Evolutionary conservation across 805 yeast species (phyloP).

Genomic region (Dipodascus albidus): DNA sequence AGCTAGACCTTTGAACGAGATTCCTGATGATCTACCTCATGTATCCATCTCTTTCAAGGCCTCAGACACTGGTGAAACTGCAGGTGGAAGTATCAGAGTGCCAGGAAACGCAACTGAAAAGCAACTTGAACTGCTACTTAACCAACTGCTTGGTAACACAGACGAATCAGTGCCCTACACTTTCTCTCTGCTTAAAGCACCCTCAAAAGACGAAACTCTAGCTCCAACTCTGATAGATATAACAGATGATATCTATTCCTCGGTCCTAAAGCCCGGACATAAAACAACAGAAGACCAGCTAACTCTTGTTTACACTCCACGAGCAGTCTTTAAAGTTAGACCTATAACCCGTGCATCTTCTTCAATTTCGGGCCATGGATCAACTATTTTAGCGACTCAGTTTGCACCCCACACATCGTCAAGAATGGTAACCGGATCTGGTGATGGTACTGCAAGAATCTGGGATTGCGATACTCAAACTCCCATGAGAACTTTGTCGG

Average conservation of each 20-base stretch:
- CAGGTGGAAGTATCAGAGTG: slow-evolving; percentile 79
- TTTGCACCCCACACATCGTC: slow-evolving; percentile 87
- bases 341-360: slow-evolving; percentile 87
- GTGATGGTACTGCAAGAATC: slow-evolving; percentile 88
- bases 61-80: slow-evolving; percentile 77
- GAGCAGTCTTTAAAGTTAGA: slow-evolving; percentile 87
- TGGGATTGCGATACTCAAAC: slow-evolving; percentile 98
- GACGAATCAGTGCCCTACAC: slow-evolving; percentile 89
- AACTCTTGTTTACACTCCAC: slow-evolving; percentile 84
- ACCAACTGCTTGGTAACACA: slow-evolving; percentile 49
- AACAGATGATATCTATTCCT: slow-evolving; percentile 61
- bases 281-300: slow-evolving; percentile 88
- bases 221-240: slow-evolving; percentile 51
- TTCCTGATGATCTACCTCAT: slow-evolving; percentile 75
- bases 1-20: slow-evolving; percentile 59
- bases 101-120: slow-evolving; percentile 81
- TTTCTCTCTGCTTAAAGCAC: slow-evolving; percentile 49
- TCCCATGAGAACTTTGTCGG: slow-evolving; percentile 65
- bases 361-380: slow-evolving; percentile 91
- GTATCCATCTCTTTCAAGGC: slow-evolving; percentile 86
- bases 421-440: slow-evolving; percentile 88
- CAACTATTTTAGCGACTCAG: slow-evolving; percentile 82
- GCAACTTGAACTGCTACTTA: slow-evolving; percentile 80
- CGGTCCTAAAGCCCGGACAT: slow-evolving; percentile 76
- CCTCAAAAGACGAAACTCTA: slow-evolving; percentile 28